Evolutionary conservation across 495 filamentous ascomycete species (phyloP).

Genomic region (Aspergillus biplanus): DNA sequence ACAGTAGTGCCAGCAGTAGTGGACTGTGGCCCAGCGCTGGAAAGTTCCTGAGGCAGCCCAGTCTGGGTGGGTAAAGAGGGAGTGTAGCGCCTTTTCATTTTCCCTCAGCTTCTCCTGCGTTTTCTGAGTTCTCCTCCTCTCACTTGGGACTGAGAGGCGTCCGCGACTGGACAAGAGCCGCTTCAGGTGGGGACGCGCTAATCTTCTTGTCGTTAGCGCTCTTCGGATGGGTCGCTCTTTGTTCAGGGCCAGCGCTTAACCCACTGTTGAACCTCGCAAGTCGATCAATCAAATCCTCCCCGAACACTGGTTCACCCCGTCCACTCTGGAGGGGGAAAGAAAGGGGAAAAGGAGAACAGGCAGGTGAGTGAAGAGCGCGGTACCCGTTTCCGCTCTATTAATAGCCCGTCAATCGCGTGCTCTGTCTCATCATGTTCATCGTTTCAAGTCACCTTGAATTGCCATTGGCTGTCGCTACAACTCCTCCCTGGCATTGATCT

Average conservation of each 20-base stretch:
- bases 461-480: background rate
- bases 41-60: no score
- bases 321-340: slow-evolving; percentile 1
- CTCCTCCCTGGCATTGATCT: no score
- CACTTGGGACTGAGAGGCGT: background rate
- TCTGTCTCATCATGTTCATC: background rate
- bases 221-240: slow-evolving; percentile 16
- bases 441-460: background rate
- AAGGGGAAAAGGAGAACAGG: background rate
- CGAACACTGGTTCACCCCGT: slow-evolving; percentile 1
- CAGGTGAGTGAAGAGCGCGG: background rate
- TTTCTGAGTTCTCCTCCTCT: background rate
- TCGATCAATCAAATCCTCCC: slow-evolving; percentile 14
- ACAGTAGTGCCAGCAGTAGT: background rate
- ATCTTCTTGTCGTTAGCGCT: slow-evolving; percentile 34
- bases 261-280: slow-evolving; percentile 15
- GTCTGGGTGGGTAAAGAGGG: no score
- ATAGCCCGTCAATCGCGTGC: slow-evolving; percentile 15
- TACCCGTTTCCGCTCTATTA: slow-evolving; percentile 3
- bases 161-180: slow-evolving; percentile 38
- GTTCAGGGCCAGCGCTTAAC: slow-evolving; percentile 18
- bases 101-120: background rate
- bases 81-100: background rate
- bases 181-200: slow-evolving; percentile 43
- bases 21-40: no score